Evolutionary conservation across 257 asterid species (phyloP).

Genomic region (Penstemon newberryi): DNA sequence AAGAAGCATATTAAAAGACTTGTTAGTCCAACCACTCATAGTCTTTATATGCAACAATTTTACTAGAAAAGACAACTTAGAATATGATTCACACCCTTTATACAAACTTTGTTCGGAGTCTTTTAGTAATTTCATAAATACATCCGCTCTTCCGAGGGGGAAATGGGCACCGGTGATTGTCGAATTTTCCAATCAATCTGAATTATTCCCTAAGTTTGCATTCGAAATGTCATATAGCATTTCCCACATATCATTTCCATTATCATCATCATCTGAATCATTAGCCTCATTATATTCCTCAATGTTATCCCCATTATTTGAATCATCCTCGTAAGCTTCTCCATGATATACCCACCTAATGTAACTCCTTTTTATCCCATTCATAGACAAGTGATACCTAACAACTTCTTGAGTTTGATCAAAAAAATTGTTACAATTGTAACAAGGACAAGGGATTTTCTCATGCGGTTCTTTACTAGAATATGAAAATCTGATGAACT

Average conservation of each 20-base stretch:
- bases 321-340: background rate
- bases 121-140: too few species aligned
- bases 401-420: slow-evolving; percentile 4
- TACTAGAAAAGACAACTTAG: background rate
- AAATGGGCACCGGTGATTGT: too few species aligned
- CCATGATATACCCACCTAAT: background rate
- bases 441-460: background rate
- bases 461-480: background rate
- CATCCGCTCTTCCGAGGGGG: too few species aligned
- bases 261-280: background rate
- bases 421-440: background rate
- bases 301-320: background rate
- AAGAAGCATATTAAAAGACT: slow-evolving; percentile 9
- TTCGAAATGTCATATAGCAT: background rate
- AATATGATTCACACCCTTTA: slow-evolving; percentile 1
- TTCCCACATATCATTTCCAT: background rate
- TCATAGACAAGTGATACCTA: background rate
- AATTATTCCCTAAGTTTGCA: too few species aligned
- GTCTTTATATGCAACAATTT: background rate
- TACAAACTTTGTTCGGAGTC: too few species aligned
- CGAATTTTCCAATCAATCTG: too few species aligned
- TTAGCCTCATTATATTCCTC: background rate
- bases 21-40: slow-evolving; percentile 11
- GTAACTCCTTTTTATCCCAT: background rate
- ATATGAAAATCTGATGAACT: background rate